These are phyloP conservation scores for Chamaenerion angustifolium DNA, from an alignment of 345 rosid genomes.

Conservation along the genomic window DNA sequence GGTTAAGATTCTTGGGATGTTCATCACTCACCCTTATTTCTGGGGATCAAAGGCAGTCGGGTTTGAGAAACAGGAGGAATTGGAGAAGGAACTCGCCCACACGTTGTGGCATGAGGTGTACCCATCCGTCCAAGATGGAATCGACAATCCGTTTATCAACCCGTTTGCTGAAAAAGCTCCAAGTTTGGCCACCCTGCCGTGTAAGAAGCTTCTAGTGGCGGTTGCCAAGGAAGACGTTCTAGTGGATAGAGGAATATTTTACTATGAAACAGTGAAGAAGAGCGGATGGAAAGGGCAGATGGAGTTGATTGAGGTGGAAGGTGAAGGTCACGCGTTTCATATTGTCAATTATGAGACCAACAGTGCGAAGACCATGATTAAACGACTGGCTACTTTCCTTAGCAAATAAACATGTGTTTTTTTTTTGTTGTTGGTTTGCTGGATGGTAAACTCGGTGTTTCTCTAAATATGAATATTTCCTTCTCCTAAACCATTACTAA, in stretches of 20 bases:
- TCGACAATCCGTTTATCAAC: conserved; percentile 34
- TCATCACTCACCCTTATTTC: conserved; percentile 29
- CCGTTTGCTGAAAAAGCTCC: conserved; percentile 51
- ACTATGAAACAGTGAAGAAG: conserved; percentile 32
- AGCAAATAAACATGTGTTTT: too few relatives aligned
- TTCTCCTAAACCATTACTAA: too few relatives aligned
- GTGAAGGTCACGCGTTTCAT: conserved; percentile 64
- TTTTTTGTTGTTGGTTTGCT: too few relatives aligned
- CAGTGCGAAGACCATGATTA: conserved; percentile 33
- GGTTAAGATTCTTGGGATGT: conserved; percentile 18
- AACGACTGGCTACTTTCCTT: conserved; percentile 27
- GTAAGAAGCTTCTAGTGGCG: conserved; percentile 29
- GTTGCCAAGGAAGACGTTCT: conserved; percentile 60
- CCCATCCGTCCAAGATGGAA: conserved; percentile 15
- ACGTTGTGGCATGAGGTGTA: conserved; percentile 18
- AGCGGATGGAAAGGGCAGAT: conserved; percentile 39
- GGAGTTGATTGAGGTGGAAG: conserved; percentile 43
- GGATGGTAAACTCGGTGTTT: too few relatives aligned
- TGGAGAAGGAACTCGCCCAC: neutral
- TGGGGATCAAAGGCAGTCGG: conserved; percentile 39
- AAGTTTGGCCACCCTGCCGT: conserved; percentile 26
- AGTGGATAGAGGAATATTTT: conserved; percentile 42
- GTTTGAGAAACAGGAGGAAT: conserved; percentile 10
- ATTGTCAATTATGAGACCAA: conserved; percentile 33
- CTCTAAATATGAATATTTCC: too few relatives aligned